Percentiles rank a stretch among this genome's conserved stretches.
Evolutionary conservation across 2,329 filamentous ascomycete species (phyloP).

Genomic region (Nigrospora osmanthi): DNA sequence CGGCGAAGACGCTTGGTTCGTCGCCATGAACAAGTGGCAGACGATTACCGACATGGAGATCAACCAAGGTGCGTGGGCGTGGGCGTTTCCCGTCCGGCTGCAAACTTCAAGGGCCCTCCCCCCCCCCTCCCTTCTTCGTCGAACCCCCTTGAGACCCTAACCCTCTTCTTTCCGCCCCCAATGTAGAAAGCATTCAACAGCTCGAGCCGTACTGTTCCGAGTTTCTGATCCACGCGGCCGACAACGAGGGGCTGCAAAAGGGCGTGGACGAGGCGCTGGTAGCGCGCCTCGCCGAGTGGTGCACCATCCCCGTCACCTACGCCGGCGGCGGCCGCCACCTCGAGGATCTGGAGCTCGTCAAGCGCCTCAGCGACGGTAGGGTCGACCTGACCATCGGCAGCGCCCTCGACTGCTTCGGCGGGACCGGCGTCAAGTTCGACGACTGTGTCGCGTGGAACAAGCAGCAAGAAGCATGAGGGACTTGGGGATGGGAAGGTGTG

Average conservation of each 20-base stretch:
- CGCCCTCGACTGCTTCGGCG: constrained; percentile 92
- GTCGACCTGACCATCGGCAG: constrained; percentile 95
- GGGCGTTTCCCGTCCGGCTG: not conserved
- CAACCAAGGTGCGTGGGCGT: constrained; percentile 58
- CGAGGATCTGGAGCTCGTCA: constrained; percentile 75
- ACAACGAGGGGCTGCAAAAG: constrained; percentile 88
- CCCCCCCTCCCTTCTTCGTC: not conserved
- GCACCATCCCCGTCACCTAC: constrained; percentile 88
- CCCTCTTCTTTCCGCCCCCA: constrained; percentile 4
- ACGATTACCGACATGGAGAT: constrained; percentile 95
- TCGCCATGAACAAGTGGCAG: constrained; percentile 99
- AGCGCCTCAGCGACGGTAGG: constrained; percentile 67
- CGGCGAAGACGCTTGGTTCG: constrained; percentile 70
- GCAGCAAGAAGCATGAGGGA: constrained; percentile 22
- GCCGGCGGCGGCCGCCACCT: constrained; percentile 85
- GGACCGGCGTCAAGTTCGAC: constrained; percentile 74
- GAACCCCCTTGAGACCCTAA: not conserved
- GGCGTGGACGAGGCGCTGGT: constrained; percentile 88
- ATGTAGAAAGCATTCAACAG: constrained; percentile 64
- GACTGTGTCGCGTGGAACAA: constrained; percentile 88
- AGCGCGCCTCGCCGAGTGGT: constrained; percentile 70
- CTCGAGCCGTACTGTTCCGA: constrained; percentile 92
- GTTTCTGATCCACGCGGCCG: constrained; percentile 93
- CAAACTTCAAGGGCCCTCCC: not conserved
- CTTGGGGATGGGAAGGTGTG: too few relatives aligned